phyloP scores from a whole-genome alignment of 106 monocot species.

The Allium fistulosum region DNA sequence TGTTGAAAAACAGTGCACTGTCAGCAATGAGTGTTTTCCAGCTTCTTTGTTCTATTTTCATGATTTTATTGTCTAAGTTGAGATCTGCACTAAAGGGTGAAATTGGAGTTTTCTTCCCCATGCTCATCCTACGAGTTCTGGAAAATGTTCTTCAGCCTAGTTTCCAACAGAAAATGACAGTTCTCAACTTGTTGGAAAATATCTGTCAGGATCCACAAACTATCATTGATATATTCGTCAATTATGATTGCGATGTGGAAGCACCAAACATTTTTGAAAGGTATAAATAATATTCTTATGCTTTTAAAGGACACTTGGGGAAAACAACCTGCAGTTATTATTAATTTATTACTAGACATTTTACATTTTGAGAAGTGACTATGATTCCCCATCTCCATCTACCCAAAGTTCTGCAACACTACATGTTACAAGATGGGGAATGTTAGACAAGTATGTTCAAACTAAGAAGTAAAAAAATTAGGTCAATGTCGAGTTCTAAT shows the following conservation, averaged over 20 bases:
- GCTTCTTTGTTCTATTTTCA: constrained; percentile 89
- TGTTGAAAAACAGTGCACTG: constrained; percentile 95
- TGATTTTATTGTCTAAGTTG: constrained; percentile 64
- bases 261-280: constrained; percentile 97
- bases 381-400: too few species aligned
- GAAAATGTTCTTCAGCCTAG: constrained; percentile 97
- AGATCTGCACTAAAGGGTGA: constrained; percentile 94
- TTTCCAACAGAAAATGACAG: constrained; percentile 92
- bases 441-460: too few species aligned
- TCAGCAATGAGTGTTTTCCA: constrained; percentile 95
- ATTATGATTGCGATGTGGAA: constrained; percentile 98
- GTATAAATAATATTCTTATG: constrained; percentile 21
- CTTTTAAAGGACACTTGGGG: not conserved
- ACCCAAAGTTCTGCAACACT: too few species aligned
- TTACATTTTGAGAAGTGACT: too few species aligned
- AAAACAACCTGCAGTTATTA: too few species aligned
- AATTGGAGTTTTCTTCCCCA: constrained; percentile 96
- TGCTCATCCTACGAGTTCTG: constrained; percentile 89
- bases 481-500: too few species aligned
- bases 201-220: constrained; percentile 86
- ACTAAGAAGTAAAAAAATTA: too few species aligned
- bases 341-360: too few species aligned
- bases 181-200: constrained; percentile 80
- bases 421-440: too few species aligned
- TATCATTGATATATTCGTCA: constrained; percentile 92